Base-by-base conservation (phyloP, 2,329 filamentous ascomycete genomes). In the Fusarium duplospermum region DNA sequence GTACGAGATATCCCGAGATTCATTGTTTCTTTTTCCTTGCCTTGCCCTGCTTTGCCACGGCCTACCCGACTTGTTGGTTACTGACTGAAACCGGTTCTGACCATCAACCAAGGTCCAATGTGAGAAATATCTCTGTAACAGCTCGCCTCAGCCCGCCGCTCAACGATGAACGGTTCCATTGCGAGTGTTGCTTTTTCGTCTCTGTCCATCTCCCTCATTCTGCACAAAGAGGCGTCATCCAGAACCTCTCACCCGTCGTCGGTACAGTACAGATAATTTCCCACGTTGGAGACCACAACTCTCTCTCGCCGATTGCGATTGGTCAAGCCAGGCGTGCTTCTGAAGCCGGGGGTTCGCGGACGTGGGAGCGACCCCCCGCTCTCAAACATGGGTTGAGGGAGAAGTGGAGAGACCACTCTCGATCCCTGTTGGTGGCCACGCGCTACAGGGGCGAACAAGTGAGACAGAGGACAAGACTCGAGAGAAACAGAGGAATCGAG, bases 231-330 rank as follows among this genome's bases (percentile, higher is more conserved):
- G 45, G 60, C 33, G 45, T 13, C 38, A 42, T 52, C 42, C 29
- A 69, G 62, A 65, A 33, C 20, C 31, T 60, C 67, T 54, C 66
- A 52, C 42, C 63, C 62, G 40, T 59, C 63, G 64, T 71, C 60
- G 68, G 52, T 45, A 71, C 64, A 77, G 72, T 40, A 72, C 64
- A 78, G 72, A 74, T 72, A 78, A 78, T 78, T 78, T 78, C 76
- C 73, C 74, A 71, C 42, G 69, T 69, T 74, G 72, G 70, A 64
- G 72, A 64, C 72, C 27, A n/a, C 58, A 73, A 38, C 62, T 54
- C 61, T 47, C 20, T 42, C 64, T n/a, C 9, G 18, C 33, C 11
- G 42, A 14, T 45, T 40, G 22, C 38, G 33, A 78, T 78, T 78
- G 76, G 76, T 14, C 40, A 54, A 42, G 36, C 52, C 52, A 66